These are phyloP conservation scores for Cornus florida DNA, from an alignment of 148 eudicot species.

Conservation along the genomic window DNA sequence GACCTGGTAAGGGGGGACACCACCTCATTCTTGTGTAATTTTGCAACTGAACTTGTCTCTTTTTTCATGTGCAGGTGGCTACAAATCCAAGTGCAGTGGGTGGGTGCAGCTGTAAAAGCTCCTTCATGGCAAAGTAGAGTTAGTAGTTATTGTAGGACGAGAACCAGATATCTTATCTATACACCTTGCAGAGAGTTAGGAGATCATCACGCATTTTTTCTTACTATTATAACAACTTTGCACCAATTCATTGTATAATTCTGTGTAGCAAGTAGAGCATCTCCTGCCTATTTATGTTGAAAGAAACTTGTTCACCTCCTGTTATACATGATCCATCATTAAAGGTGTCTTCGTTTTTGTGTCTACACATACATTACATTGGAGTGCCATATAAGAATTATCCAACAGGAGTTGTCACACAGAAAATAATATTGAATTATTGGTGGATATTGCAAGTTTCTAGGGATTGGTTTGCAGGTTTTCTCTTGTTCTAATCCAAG, in stretches of 20 bases:
- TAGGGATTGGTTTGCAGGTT: no score
- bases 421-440: no score
- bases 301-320: neutral
- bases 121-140: conserved; percentile 78
- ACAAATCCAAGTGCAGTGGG: conserved; percentile 93
- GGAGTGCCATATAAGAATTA: no score
- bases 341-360: no score
- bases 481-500: no score
- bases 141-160: neutral
- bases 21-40: neutral
- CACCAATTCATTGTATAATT: neutral
- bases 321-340: neutral
- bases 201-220: neutral
- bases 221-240: neutral
- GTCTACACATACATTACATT: no score
- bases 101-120: conserved; percentile 91
- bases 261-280: neutral
- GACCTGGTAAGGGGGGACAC: neutral
- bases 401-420: no score
- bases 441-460: no score
- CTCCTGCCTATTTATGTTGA: neutral
- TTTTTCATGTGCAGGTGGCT: conserved; percentile 53
- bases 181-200: neutral
- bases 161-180: neutral
- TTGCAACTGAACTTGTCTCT: neutral